Base-by-base conservation (phyloP, 495 filamentous ascomycete species). In the Daldinia grandis region DNA sequence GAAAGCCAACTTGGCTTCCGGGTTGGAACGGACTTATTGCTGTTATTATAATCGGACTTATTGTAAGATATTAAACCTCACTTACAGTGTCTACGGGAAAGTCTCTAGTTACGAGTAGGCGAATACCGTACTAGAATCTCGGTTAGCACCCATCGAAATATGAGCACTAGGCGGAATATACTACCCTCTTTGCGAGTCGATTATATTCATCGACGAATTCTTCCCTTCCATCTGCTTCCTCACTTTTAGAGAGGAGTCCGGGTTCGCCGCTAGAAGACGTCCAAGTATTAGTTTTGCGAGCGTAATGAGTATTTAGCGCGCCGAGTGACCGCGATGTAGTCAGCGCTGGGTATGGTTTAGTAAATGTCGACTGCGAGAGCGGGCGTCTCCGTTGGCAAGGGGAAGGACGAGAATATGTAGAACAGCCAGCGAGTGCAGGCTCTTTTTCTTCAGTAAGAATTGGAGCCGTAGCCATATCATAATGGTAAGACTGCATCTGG, bases 201-300 rank as follows among this genome's bases (percentile, higher is more conserved):
- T 89, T 89, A 63, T 87, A 89, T 71, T 87, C 81, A 6, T 78
- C 49, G 5, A 85, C 68, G 63, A 85, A 87, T 24, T 76, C 71
- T 9, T 70, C 62, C 38, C 81, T 80, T 35, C 81, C 74, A 21
- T 83, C 78, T 21, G 79, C 68, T 35, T 82, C 81, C 47, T 85
- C 81, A 5, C 73, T 64, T 25, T 85, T 83, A 2, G 72, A 74
- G 3, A 76, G 37, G 3, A 74, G 61, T 6, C 69, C 76, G 1
- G 70, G 62, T 8, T 81, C 78, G 10, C 76, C 78, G 31, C 78
- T 83, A 21, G 81, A 83, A 33, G 78, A 78, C 1, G 83, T 81
- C 83, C 83, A 84, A 14, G 82, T 83, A 15, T 74, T 77, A 67
- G 79, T 81, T 61, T 74, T 82, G 50, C 64, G 66, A 40, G 19